These are phyloP conservation scores for Pseudogymnoascus sp. DNA, from an alignment of 2,329 filamentous ascomycete species.

Conservation along the genomic window DNA sequence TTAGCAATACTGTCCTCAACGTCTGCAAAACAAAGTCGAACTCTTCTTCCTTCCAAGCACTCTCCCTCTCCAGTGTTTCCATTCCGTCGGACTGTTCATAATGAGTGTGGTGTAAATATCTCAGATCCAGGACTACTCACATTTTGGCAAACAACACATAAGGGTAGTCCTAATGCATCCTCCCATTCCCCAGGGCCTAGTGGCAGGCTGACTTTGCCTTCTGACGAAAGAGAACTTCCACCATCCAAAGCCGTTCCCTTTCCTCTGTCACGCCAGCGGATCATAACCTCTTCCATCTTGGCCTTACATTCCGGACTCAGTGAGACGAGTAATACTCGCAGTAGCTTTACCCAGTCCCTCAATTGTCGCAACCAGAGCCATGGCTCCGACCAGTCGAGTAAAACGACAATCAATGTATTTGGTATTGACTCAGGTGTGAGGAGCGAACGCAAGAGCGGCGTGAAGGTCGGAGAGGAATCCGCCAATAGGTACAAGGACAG, in stretches of 20 bases:
- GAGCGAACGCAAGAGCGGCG: constrained; percentile 73
- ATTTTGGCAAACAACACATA: constrained; percentile 95
- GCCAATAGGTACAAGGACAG: constrained; percentile 83
- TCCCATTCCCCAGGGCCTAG: constrained; percentile 89
- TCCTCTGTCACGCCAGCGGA: constrained; percentile 68
- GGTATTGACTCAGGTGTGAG: constrained; percentile 77
- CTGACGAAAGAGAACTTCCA: constrained; percentile 46
- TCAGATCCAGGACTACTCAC: constrained; percentile 40
- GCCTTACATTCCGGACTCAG: constrained; percentile 70
- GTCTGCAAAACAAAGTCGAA: constrained; percentile 96
- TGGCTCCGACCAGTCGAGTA: constrained; percentile 93
- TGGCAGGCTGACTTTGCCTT: constrained; percentile 64
- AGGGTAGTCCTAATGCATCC: constrained; percentile 73
- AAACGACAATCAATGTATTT: constrained; percentile 77
- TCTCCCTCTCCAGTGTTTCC: constrained; percentile 79
- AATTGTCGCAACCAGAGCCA: constrained; percentile 88
- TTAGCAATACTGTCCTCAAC: constrained; percentile 78
- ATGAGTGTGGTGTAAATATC: constrained; percentile 20
- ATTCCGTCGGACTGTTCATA: constrained; percentile 33
- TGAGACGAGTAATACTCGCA: constrained; percentile 68
- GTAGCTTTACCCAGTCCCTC: constrained; percentile 78
- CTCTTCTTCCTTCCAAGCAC: constrained; percentile 90
- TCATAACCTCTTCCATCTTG: constrained; percentile 80
- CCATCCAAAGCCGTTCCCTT: constrained; percentile 60
- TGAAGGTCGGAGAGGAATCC: constrained; percentile 76